A percentile compares a stretch with the other conserved stretches of the same genome.
Evolutionary conservation across 352 stramenopile species (phyloP).

Genomic region (Pilasporangium apinafurcum): DNA sequence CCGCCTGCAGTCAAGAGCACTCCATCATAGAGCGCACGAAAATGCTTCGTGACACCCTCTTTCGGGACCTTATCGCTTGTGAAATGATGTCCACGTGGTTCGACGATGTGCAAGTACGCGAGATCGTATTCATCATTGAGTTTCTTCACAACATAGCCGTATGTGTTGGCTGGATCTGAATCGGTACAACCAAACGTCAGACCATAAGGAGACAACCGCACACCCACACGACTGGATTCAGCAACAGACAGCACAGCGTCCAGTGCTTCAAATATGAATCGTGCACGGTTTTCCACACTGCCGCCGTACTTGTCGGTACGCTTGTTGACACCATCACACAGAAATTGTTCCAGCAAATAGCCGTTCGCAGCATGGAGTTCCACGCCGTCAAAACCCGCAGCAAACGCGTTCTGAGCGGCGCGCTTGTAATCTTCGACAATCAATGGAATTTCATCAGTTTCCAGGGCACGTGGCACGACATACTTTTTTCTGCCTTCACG

Average conservation of each 20-base stretch:
- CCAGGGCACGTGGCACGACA: slow-evolving; percentile 58
- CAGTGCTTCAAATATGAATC: slow-evolving; percentile 52
- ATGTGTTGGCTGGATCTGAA: slow-evolving; percentile 14
- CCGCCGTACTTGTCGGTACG: slow-evolving; percentile 70
- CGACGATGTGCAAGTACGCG: slow-evolving; percentile 25
- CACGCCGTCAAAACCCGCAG: slow-evolving; percentile 84
- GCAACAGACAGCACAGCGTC: slow-evolving; percentile 7
- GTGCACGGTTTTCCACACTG: slow-evolving; percentile 50
- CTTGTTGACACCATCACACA: slow-evolving; percentile 51
- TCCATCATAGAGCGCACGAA: slow-evolving; percentile 22
- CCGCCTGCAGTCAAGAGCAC: slow-evolving; percentile 22
- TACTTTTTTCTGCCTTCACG: slow-evolving; percentile 23
- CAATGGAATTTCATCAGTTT: slow-evolving; percentile 55
- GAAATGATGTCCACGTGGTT: slow-evolving; percentile 15
- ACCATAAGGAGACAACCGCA: slow-evolving; percentile 2
- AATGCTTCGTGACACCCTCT: slow-evolving; percentile 22
- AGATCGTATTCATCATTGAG: slow-evolving; percentile 10
- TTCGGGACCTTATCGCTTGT: slow-evolving; percentile 10
- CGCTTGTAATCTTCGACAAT: slow-evolving; percentile 50
- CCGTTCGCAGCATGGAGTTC: slow-evolving; percentile 84
- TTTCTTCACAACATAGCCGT: slow-evolving; percentile 7
- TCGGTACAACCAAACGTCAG: slow-evolving; percentile 17
- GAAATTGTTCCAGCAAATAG: slow-evolving; percentile 84
- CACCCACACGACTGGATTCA: neutral
- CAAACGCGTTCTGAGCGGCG: slow-evolving; percentile 29